A percentile compares a stretch with the other conserved stretches of the same genome.
phyloP scores from a whole-genome alignment of 129 eudicot genomes.

The Arctium lappa region DNA sequence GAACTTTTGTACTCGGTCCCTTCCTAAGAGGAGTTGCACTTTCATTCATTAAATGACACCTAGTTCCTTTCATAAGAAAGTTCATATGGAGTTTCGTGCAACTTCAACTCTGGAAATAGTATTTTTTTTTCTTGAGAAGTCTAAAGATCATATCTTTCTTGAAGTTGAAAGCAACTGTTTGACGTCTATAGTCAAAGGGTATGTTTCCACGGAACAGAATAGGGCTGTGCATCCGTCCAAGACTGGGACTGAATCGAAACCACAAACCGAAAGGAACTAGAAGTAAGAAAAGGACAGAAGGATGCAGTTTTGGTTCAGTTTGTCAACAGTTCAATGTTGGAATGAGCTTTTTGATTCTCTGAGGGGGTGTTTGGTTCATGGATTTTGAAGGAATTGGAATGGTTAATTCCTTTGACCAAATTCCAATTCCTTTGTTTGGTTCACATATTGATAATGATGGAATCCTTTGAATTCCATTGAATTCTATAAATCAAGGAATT shows the following conservation, averaged over 20 bases:
- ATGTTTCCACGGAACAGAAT: background rate
- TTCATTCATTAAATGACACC: background rate
- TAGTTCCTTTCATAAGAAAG: background rate
- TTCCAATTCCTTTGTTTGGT: no score
- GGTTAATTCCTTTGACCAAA: no score
- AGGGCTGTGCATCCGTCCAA: background rate
- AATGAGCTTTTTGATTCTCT: background rate
- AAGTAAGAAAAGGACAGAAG: background rate
- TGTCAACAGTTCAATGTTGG: background rate
- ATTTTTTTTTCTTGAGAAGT: background rate
- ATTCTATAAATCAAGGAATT: no score
- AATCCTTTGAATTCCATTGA: no score
- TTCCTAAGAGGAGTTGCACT: background rate
- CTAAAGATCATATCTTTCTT: background rate
- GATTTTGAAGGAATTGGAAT: no score
- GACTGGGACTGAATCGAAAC: background rate
- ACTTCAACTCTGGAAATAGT: no score
- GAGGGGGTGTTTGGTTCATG: background rate
- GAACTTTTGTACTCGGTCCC: background rate
- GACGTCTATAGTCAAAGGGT: background rate
- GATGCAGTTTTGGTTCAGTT: background rate
- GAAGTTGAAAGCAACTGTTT: background rate
- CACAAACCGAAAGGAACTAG: background rate
- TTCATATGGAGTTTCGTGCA: background rate
- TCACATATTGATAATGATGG: no score